Evolutionary conservation across 345 rosid species (phyloP).

Genomic region (Acer yangbiense): DNA sequence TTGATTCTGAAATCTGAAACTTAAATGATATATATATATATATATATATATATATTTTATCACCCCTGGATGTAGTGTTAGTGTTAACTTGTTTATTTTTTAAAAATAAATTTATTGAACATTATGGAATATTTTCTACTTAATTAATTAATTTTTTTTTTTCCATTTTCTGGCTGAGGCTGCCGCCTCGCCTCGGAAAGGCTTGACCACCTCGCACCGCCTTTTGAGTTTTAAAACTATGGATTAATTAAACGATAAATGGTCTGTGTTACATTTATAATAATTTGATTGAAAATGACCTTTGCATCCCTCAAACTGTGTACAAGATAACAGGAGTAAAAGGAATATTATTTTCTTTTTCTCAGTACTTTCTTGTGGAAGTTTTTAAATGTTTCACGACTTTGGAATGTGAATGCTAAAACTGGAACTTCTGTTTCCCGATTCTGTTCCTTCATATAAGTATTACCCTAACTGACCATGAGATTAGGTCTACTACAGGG

Average conservation of each 20-base stretch:
- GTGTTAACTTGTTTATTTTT: too few species aligned
- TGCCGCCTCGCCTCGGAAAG: too few species aligned
- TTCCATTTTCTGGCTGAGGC: too few species aligned
- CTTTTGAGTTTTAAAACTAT: too few species aligned
- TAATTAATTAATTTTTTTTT: too few species aligned
- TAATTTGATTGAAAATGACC: not conserved
- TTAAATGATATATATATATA: too few species aligned
- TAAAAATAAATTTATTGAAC: too few species aligned
- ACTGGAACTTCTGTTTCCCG: not conserved
- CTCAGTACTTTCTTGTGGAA: not conserved
- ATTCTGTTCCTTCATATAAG: conserved; percentile 1
- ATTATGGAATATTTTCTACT: too few species aligned
- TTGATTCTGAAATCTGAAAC: too few species aligned
- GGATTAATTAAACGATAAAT: not conserved
- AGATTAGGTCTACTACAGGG: not conserved
- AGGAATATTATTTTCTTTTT: not conserved
- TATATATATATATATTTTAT: too few species aligned
- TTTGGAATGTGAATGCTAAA: not conserved
- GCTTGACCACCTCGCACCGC: too few species aligned
- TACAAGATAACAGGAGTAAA: not conserved
- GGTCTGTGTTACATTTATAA: not conserved
- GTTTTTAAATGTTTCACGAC: not conserved
- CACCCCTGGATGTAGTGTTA: too few species aligned
- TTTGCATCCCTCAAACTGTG: not conserved
- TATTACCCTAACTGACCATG: not conserved